These are phyloP conservation scores for Neurospora discreta DNA, from an alignment of 495 filamentous ascomycete species.

Conservation along the genomic window DNA sequence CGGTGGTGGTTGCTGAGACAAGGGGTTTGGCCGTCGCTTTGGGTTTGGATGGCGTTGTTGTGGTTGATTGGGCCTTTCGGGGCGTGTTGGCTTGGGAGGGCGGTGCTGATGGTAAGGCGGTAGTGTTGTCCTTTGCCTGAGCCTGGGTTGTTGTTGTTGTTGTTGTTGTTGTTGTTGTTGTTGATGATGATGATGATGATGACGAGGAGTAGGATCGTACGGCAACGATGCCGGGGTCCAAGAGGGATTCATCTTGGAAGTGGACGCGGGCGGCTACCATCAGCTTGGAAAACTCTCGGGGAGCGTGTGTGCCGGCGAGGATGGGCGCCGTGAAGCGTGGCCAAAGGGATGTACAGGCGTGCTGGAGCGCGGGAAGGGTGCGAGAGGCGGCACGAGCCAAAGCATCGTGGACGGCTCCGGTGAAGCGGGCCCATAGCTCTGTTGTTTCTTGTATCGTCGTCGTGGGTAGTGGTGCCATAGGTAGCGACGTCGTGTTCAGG, in stretches of 20 bases:
- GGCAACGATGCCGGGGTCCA: conserved; percentile 60
- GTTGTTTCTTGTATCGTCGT: conserved; percentile 29
- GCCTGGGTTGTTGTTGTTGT: neutral
- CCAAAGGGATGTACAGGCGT: conserved; percentile 54
- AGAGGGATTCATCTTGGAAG: conserved; percentile 64
- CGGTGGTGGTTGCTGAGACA: conserved; percentile 9
- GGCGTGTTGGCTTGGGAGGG: conserved; percentile 3
- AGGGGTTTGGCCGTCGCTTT: neutral
- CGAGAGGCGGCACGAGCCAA: conserved; percentile 53
- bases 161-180: neutral
- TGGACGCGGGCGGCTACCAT: conserved; percentile 60
- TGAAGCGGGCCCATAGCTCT: conserved; percentile 74
- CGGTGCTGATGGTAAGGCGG: conserved; percentile 3
- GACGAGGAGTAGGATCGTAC: conserved; percentile 1
- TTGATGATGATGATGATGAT: no score
- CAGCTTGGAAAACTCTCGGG: conserved; percentile 73
- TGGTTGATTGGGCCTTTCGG: conserved; percentile 1
- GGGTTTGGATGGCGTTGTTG: conserved; percentile 3
- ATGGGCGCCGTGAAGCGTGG: conserved; percentile 57
- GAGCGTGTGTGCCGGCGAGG: conserved; percentile 47
- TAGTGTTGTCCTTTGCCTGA: conserved; percentile 4
- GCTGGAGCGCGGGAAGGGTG: conserved; percentile 49
- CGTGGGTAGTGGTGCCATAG: conserved; percentile 25
- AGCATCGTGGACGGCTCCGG: conserved; percentile 61
- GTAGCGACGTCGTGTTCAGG: conserved; percentile 35